phyloP scores from a whole-genome alignment of 345 rosid genomes.

The Salix suchowensis region DNA sequence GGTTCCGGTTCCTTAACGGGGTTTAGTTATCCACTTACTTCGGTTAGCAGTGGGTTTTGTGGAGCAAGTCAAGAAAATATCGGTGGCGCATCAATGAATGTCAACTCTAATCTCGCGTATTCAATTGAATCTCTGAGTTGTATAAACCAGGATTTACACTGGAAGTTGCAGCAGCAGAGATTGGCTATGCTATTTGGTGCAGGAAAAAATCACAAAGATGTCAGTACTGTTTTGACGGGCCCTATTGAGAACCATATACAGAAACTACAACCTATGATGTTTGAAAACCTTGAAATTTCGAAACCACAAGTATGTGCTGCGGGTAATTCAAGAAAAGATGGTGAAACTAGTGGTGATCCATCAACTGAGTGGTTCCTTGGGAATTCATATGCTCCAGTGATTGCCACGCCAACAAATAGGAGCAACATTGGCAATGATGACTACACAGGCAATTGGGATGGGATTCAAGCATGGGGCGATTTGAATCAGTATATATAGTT shows the following conservation, averaged over 20 bases:
- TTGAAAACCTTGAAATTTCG: conserved; percentile 54
- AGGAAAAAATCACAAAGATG: conserved; percentile 35
- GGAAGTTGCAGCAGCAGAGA: conserved; percentile 89
- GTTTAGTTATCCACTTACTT: conserved; percentile 39
- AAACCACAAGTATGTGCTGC: conserved; percentile 22
- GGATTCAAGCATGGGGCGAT: conserved; percentile 42
- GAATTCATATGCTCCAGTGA: conserved; percentile 40
- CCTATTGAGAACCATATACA: conserved; percentile 33
- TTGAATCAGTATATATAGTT: conserved; percentile 34
- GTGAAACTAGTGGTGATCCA: conserved; percentile 23
- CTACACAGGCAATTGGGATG: conserved; percentile 31
- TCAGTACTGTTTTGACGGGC: conserved; percentile 19
- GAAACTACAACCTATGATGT: conserved; percentile 55
- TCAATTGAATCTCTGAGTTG: conserved; percentile 86
- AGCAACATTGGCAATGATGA: conserved; percentile 28
- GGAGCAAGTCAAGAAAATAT: conserved; percentile 41
- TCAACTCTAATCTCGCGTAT: conserved; percentile 59
- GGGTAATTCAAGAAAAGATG: conserved; percentile 33
- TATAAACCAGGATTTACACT: conserved; percentile 87
- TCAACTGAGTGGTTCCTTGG: conserved; percentile 75
- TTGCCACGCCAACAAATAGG: conserved; percentile 34
- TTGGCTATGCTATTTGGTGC: conserved; percentile 54
- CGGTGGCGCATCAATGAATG: conserved; percentile 44
- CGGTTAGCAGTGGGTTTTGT: conserved; percentile 22
- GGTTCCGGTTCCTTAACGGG: conserved; percentile 38